Evolutionary conservation across 1,284 basidiomycete genomes (phyloP).

Genomic region (Papiliotrema laurentii): DNA sequence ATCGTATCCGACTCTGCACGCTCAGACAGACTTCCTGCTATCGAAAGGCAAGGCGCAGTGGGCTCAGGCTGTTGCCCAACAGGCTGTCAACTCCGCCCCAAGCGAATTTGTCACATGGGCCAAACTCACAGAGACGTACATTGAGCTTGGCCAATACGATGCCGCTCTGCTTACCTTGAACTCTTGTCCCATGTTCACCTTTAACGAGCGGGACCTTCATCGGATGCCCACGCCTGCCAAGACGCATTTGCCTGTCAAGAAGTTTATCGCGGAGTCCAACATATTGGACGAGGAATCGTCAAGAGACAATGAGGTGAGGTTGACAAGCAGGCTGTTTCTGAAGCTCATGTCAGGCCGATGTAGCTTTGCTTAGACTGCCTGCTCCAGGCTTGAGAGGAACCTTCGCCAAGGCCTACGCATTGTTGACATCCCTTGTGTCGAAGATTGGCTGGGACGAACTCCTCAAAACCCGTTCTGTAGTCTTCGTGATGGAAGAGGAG

Average conservation of each 20-base stretch:
- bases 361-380: constrained; percentile 85
- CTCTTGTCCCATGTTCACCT: constrained; percentile 99
- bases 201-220: constrained; percentile 93
- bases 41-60: constrained; percentile 79
- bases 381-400: constrained; percentile 92
- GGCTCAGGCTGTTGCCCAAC: constrained; percentile 85
- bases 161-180: constrained; percentile 87
- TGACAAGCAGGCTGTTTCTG: not conserved
- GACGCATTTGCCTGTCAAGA: constrained; percentile 81
- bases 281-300: constrained; percentile 56
- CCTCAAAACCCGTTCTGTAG: constrained; percentile 82
- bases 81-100: constrained; percentile 96
- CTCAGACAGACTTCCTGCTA: constrained; percentile 84
- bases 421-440: constrained; percentile 82
- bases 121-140: constrained; percentile 91
- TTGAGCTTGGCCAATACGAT: constrained; percentile 82
- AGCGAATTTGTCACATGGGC: constrained; percentile 99
- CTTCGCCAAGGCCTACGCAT: constrained; percentile 88
- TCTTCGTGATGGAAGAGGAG: constrained; percentile 99
- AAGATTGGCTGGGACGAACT: constrained; percentile 99
- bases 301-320: constrained; percentile 73
- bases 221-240: constrained; percentile 75
- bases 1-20: constrained; percentile 89
- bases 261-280: constrained; percentile 70
- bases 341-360: constrained; percentile 63